These are phyloP conservation scores for Dunaliella salina DNA, from an alignment of 163 green algal genomes.

Conservation along the genomic window DNA sequence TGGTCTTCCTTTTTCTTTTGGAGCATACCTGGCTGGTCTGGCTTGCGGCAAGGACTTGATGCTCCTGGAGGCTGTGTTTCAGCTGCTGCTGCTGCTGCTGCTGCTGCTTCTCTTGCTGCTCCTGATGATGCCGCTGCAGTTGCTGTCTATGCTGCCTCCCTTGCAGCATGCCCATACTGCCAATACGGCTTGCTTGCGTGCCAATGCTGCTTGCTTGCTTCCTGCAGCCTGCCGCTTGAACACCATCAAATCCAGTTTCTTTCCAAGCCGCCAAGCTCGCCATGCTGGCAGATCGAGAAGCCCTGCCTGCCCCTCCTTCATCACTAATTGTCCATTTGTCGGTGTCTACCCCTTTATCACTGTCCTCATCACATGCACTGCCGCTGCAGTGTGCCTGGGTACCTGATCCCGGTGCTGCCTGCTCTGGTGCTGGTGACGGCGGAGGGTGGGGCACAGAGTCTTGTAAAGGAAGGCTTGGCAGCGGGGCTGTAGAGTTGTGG, in stretches of 20 bases:
- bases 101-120: not conserved
- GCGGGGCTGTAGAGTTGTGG: too few species aligned
- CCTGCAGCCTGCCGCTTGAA: not conserved
- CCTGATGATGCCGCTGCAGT: not conserved
- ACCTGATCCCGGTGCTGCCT: too few species aligned
- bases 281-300: not conserved
- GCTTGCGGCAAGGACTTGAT: not conserved
- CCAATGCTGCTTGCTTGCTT: not conserved
- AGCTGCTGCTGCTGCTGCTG: not conserved
- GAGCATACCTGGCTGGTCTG: too few species aligned
- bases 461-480: too few species aligned
- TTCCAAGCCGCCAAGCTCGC: not conserved
- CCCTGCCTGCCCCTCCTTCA: not conserved
- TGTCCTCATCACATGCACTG: too few species aligned
- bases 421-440: too few species aligned
- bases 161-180: too few species aligned
- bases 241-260: too few species aligned
- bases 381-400: too few species aligned
- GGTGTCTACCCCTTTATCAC: not conserved
- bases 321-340: too few species aligned
- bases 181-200: not conserved
- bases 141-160: not conserved
- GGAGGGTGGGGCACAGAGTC: too few species aligned
- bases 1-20: too few species aligned
- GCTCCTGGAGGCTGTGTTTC: not conserved